Evolutionary conservation across 2,329 filamentous ascomycete genomes (phyloP).

Genomic region (Colletotrichum cordylinicola): DNA sequence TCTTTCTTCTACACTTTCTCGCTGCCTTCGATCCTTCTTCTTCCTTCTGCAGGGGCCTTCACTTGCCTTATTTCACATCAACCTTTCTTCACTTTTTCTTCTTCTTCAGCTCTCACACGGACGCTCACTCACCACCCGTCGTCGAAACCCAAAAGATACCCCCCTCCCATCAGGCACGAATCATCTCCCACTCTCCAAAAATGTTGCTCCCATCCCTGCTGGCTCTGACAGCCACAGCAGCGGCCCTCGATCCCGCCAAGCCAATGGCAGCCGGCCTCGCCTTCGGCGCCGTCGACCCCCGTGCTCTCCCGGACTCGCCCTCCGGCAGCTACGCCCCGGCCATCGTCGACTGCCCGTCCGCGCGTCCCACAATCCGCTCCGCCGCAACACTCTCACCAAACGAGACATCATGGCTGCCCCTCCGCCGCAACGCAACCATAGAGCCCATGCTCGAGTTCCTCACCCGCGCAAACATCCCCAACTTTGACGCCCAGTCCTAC

Average conservation of each 20-base stretch:
- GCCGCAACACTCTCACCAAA: conserved; percentile 68
- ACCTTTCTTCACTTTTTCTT: background rate
- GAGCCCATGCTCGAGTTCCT: conserved; percentile 79
- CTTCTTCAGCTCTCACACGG: background rate
- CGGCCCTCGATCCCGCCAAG: conserved; percentile 27
- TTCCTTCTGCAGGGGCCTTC: background rate
- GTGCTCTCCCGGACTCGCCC: conserved; percentile 42
- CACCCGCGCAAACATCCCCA: conserved; percentile 72
- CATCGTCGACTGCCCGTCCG: conserved; percentile 70
- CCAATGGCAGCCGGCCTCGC: conserved; percentile 16
- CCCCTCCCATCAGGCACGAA: background rate
- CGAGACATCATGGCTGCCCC: conserved; percentile 77
- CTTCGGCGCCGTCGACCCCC: conserved; percentile 21
- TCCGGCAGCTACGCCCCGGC: conserved; percentile 74
- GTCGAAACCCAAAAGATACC: background rate
- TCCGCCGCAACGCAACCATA: conserved; percentile 75
- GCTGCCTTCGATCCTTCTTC: background rate
- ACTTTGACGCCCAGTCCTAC: conserved; percentile 78
- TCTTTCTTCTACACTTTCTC: background rate
- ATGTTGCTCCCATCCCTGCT: conserved; percentile 13
- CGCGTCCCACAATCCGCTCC: conserved; percentile 71
- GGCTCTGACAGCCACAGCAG: conserved; percentile 27
- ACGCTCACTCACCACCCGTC: background rate
- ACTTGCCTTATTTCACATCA: background rate
- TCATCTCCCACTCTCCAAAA: background rate